phyloP scores from a whole-genome alignment of 2,329 filamentous ascomycete genomes.

The Xylariaceae sp. region DNA sequence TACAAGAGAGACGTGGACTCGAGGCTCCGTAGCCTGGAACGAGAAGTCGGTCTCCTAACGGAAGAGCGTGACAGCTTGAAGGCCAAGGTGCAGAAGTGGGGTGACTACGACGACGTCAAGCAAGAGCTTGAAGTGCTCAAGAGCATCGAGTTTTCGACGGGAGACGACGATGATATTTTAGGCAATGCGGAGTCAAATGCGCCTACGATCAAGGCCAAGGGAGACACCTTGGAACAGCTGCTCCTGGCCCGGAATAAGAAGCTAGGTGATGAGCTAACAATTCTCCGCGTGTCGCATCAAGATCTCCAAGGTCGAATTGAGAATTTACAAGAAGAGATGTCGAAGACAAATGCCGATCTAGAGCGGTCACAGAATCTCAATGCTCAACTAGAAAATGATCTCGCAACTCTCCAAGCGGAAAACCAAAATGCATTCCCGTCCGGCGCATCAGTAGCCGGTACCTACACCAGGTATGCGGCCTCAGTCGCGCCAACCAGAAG shows the following conservation, averaged over 20 bases:
- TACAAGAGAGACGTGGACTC: slow-evolving; percentile 71
- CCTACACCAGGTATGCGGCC: slow-evolving; percentile 76
- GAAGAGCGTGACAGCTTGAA: slow-evolving; percentile 77
- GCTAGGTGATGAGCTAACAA: slow-evolving; percentile 84
- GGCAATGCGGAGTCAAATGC: slow-evolving; percentile 46
- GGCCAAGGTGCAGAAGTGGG: slow-evolving; percentile 78
- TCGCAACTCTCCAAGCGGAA: slow-evolving; percentile 81
- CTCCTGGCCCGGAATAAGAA: slow-evolving; percentile 94
- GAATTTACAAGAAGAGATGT: slow-evolving; percentile 76
- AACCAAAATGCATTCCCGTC: slow-evolving; percentile 79
- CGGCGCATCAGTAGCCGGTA: slow-evolving; percentile 87
- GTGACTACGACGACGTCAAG: slow-evolving; percentile 93
- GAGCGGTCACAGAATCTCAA: slow-evolving; percentile 81
- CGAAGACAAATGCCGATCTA: slow-evolving; percentile 75
- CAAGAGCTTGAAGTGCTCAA: slow-evolving; percentile 94
- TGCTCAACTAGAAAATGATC: slow-evolving; percentile 84
- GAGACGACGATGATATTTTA: slow-evolving; percentile 67
- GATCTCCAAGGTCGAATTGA: slow-evolving; percentile 79
- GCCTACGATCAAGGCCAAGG: slow-evolving; percentile 51
- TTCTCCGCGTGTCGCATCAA: slow-evolving; percentile 88
- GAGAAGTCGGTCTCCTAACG: slow-evolving; percentile 67
- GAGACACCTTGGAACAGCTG: slow-evolving; percentile 84
- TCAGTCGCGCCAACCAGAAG: slow-evolving; percentile 55
- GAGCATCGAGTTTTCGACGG: slow-evolving; percentile 94
- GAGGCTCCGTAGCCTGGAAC: slow-evolving; percentile 71